Percentiles rank a stretch among this genome's conserved stretches.
Conservation (phyloP, 2,329 filamentous ascomycete genomes). For the Diaporthe batatas region DNA sequence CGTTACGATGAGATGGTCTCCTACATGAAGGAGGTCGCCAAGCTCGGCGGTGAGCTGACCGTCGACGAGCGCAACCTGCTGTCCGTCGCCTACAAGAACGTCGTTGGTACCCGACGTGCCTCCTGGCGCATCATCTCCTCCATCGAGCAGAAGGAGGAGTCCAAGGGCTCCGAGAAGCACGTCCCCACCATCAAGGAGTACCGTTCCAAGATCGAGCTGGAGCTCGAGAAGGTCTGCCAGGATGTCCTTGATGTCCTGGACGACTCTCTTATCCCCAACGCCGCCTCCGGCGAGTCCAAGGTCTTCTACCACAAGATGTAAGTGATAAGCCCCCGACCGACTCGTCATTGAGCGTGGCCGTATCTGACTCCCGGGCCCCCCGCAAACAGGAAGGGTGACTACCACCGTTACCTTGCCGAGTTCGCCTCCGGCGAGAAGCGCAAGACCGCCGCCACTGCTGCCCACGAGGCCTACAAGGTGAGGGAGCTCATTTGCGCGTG, state of each 20-base stretch:
- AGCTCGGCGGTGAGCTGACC: constrained; percentile 82
- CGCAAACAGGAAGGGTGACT: constrained; percentile 89
- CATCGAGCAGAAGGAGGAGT: constrained; percentile 99
- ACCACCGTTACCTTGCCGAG: constrained; percentile 95
- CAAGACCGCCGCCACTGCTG: constrained; percentile 87
- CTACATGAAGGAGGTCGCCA: constrained; percentile 99
- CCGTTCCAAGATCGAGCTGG: constrained; percentile 97
- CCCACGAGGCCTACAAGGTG: constrained; percentile 98
- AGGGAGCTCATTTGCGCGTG: constrained; percentile 15
- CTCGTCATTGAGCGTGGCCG: not conserved
- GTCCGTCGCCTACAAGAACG: constrained; percentile 99
- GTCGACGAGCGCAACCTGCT: constrained; percentile 99
- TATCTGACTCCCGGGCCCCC: constrained; percentile 35
- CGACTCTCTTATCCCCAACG: constrained; percentile 93
- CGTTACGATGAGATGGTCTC: constrained; percentile 99
- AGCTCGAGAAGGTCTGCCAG: constrained; percentile 98
- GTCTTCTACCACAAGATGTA: constrained; percentile 99
- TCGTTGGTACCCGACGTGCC: constrained; percentile 96
- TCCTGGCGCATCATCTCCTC: constrained; percentile 99
- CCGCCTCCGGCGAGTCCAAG: constrained; percentile 97
- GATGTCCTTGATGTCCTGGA: constrained; percentile 97
- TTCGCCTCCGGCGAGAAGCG: constrained; percentile 94
- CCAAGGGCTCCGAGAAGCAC: constrained; percentile 97
- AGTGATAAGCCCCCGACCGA: constrained; percentile 53
- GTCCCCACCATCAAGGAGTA: constrained; percentile 95